These are phyloP conservation scores for Lasiosphaeria ovina DNA, from an alignment of 495 filamentous ascomycete species.

Conservation along the genomic window DNA sequence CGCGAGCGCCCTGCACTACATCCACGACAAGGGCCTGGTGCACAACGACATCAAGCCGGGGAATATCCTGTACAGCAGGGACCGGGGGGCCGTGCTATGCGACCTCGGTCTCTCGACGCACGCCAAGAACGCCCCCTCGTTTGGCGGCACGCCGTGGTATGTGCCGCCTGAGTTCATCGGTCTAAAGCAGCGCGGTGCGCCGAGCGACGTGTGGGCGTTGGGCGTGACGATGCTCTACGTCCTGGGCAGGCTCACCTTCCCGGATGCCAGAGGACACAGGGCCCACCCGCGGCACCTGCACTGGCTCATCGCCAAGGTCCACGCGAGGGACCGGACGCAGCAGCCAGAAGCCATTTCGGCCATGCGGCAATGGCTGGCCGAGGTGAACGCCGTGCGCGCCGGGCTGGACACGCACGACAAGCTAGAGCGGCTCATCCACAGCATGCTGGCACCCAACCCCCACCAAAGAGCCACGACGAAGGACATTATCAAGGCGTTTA, in stretches of 20 bases:
- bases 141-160: slow-evolving; percentile 51
- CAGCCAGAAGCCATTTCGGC: slow-evolving; percentile 36
- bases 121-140: slow-evolving; percentile 37
- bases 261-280: slow-evolving; percentile 41
- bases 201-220: slow-evolving; percentile 51
- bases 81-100: slow-evolving; percentile 50
- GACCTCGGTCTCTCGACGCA: slow-evolving; percentile 47
- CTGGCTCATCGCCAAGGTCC: slow-evolving; percentile 45
- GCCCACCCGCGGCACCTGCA: slow-evolving; percentile 43
- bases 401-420: slow-evolving; percentile 37
- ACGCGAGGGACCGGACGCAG: slow-evolving; percentile 32
- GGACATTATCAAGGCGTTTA: slow-evolving; percentile 38
- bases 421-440: slow-evolving; percentile 41
- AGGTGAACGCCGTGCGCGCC: slow-evolving; percentile 38
- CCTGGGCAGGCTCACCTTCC: slow-evolving; percentile 45
- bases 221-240: slow-evolving; percentile 52
- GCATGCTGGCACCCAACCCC: slow-evolving; percentile 47
- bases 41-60: slow-evolving; percentile 55
- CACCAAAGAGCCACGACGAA: slow-evolving; percentile 42
- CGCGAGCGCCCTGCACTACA: slow-evolving; percentile 43
- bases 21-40: slow-evolving; percentile 43
- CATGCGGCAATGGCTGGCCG: slow-evolving; percentile 48
- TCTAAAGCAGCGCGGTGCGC: slow-evolving; percentile 42
- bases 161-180: slow-evolving; percentile 51
- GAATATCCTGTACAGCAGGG: slow-evolving; percentile 51